phyloP scores from a whole-genome alignment of 768 basidiomycete genomes.

The Lepiota brunneoincarnata region DNA sequence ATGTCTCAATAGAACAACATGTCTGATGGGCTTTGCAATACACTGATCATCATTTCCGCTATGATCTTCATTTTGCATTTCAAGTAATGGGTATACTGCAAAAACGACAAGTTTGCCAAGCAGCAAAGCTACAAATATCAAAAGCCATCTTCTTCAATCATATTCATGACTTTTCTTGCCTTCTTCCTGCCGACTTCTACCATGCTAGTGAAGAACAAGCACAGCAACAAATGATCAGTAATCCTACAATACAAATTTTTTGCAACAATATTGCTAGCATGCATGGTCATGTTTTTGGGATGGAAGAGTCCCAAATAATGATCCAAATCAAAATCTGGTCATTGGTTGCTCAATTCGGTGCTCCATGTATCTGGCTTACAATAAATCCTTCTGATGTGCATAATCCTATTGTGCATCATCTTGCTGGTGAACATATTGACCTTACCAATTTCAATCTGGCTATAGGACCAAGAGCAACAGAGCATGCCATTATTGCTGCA shows the following conservation, averaged over 20 bases:
- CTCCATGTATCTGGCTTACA: too few species aligned
- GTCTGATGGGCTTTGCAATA: constrained; percentile 28
- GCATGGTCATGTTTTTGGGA: constrained; percentile 23
- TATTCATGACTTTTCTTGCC: constrained; percentile 16
- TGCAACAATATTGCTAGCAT: constrained; percentile 23
- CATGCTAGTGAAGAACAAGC: constrained; percentile 34
- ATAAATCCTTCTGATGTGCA: too few species aligned
- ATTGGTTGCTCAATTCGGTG: too few species aligned
- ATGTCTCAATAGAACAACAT: constrained; percentile 27
- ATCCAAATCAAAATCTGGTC: constrained; percentile 29
- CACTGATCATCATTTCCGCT: constrained; percentile 24
- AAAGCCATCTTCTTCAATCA: constrained; percentile 17
- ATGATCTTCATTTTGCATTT: constrained; percentile 25
- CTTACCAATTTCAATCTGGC: too few species aligned
- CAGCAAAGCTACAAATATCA: constrained; percentile 28
- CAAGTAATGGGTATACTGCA: constrained; percentile 28
- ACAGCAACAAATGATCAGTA: constrained; percentile 14
- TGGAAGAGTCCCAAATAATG: constrained; percentile 26
- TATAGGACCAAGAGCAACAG: too few species aligned
- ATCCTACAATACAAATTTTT: constrained; percentile 22
- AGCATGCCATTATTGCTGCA: too few species aligned
- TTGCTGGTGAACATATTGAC: too few species aligned
- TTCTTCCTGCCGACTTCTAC: constrained; percentile 27
- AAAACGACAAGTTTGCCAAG: constrained; percentile 22
- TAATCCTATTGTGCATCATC: too few species aligned